Base-by-base conservation (phyloP, 129 eudicot genomes). In the Glebionis coronaria region DNA sequence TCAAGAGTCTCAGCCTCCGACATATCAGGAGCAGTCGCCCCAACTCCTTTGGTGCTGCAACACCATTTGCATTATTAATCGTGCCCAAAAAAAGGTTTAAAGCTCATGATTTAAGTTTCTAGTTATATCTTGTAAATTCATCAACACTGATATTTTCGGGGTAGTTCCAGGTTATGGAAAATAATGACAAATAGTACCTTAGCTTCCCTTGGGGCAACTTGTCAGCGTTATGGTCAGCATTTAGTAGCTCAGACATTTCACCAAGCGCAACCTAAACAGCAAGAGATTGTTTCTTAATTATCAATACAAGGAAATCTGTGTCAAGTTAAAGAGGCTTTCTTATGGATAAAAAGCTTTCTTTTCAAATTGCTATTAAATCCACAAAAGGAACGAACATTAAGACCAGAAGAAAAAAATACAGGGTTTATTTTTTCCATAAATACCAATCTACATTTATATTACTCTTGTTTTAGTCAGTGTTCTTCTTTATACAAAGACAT, bases 1-100 rank as follows among this genome's bases (percentile, higher is more conserved):
- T 93, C 92, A 63, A 93, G 95, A 67, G 73, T 78, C 72, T 77
- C 78, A 25, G 67, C 79, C 79, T 86, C 70, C 18, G 88, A 80
- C 61, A 81, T 45, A 73, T 89, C 86, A 9, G 99, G 42, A 25
- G 92, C 85, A 28, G 99, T 86, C 5, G 59, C 47, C 57, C 99
- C 99, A 49, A 94, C 95, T 68, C 99, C 99, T 83, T 89, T 94
- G 1, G 99, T 89, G 82, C 99, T 94, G 88, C 81, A 50, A 68
- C n/a, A 11, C 44, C 49, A 73, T 13, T 52, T 73, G n/a, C 38
- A 59, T 62, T 31, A 35, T n/a, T n/a, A n/a, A n/a, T n/a, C n/a
- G n/a, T n/a, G n/a, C n/a, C n/a, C n/a, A n/a, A 29, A 29, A 29
- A 29, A 4, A 1, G 38, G 7, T 29, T 29, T 29, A 29, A 4